Evolutionary conservation across 2,329 filamentous ascomycete species (phyloP).

Genomic region (Verticillium dahliae): DNA sequence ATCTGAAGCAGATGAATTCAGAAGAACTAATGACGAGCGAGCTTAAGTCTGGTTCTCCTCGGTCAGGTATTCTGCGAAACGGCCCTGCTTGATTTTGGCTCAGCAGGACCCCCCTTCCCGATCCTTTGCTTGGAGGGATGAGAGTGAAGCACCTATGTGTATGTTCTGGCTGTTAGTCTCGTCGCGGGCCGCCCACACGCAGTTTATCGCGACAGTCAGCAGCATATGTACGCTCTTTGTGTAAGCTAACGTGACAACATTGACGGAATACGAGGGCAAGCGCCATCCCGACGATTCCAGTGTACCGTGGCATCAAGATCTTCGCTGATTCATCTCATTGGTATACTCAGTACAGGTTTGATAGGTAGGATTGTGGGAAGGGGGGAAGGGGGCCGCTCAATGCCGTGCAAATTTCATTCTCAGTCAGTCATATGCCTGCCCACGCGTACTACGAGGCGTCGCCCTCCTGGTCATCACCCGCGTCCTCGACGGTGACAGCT

Average conservation of each 20-base stretch:
- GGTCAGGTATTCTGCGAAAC: too few relatives aligned
- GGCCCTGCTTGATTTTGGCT: too few relatives aligned
- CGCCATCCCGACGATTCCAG: neutral
- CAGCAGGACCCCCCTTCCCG: too few relatives aligned
- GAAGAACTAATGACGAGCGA: too few relatives aligned
- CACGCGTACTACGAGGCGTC: conserved; percentile 4
- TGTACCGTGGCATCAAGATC: neutral
- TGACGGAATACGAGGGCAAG: neutral
- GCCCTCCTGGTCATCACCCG: conserved; percentile 26
- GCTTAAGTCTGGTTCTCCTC: too few relatives aligned
- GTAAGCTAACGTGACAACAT: neutral
- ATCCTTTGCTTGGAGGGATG: too few relatives aligned
- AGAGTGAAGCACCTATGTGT: too few relatives aligned
- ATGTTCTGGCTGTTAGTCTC: too few relatives aligned
- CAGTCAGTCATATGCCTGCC: neutral
- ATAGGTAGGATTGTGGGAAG: neutral
- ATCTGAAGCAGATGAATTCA: too few relatives aligned
- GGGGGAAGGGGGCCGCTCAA: neutral
- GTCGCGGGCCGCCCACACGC: too few relatives aligned
- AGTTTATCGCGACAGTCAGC: too few relatives aligned
- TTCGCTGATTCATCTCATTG: neutral
- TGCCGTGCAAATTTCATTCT: neutral
- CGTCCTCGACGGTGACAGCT: conserved; percentile 41
- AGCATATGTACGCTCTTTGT: too few relatives aligned
- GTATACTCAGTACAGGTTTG: neutral